Conservation (phyloP, 1,139 yeast species). For the Geotrichum reessii region DNA sequence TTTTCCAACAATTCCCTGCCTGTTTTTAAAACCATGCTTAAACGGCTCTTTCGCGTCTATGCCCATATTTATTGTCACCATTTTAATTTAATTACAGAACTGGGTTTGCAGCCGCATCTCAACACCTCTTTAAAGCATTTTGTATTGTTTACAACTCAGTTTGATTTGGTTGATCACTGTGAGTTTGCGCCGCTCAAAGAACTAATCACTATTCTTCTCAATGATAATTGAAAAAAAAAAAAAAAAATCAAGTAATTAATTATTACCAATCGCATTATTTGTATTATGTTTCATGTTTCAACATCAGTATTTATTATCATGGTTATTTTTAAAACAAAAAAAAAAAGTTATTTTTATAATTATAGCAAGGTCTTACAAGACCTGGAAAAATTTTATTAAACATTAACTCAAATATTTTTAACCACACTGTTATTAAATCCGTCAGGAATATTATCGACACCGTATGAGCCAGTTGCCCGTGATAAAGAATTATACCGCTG, state of each 20-base stretch:
- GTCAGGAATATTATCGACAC: conserved; percentile 20
- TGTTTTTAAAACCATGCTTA: conserved; percentile 76
- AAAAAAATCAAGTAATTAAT: not conserved
- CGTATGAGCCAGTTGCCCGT: conserved; percentile 34
- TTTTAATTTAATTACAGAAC: conserved; percentile 79
- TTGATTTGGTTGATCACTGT: conserved; percentile 63
- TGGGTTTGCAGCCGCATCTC: conserved; percentile 44
- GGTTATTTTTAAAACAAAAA: no score
- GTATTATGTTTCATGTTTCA: not conserved
- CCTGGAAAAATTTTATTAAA: no score
- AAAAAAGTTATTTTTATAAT: no score
- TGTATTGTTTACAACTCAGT: conserved; percentile 80
- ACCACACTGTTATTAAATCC: not conserved
- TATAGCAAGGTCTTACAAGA: no score
- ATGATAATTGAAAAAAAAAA: conserved; percentile 19
- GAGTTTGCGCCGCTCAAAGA: conserved; percentile 93
- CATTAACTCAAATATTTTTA: not conserved
- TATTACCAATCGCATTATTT: not conserved
- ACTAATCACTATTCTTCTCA: conserved; percentile 66
- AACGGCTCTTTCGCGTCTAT: conserved; percentile 87
- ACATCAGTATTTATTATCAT: no score
- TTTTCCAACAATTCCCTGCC: conserved; percentile 50
- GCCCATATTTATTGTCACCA: conserved; percentile 98
- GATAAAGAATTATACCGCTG: conserved; percentile 14
- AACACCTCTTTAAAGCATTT: conserved; percentile 94